phyloP scores from a whole-genome alignment of 2,329 filamentous ascomycete genomes.

The Ciborinia camelliae region DNA sequence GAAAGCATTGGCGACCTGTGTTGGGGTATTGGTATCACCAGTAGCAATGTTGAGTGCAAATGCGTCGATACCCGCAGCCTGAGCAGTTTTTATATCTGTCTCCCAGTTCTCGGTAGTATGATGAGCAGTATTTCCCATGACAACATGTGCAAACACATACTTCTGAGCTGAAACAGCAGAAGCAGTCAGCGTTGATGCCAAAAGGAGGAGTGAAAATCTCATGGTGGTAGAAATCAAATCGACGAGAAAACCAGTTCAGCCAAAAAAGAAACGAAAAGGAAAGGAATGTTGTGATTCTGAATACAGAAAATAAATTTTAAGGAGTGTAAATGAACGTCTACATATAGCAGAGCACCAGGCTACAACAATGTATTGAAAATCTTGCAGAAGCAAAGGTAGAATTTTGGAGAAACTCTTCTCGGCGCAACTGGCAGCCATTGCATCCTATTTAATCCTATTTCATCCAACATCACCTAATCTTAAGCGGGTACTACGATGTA shows the following conservation, averaged over 20 bases:
- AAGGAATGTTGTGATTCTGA: constrained; percentile 17
- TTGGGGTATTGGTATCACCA: constrained; percentile 36
- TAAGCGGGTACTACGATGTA: constrained; percentile 3
- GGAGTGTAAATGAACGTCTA: background rate
- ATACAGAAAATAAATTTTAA: background rate
- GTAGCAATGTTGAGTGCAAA: constrained; percentile 40
- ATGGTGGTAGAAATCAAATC: constrained; percentile 5
- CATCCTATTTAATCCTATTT: constrained; percentile 15
- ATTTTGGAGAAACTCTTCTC: constrained; percentile 10
- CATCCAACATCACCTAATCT: constrained; percentile 6
- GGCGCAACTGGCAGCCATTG: constrained; percentile 12
- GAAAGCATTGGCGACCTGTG: constrained; percentile 39
- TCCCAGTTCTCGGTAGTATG: constrained; percentile 36
- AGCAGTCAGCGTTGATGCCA: constrained; percentile 17
- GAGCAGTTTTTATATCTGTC: constrained; percentile 37
- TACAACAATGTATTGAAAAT: background rate
- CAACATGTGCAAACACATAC: constrained; percentile 36
- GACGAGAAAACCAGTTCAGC: background rate
- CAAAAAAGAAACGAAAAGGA: background rate
- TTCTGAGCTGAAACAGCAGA: constrained; percentile 26
- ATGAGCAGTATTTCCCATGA: constrained; percentile 37
- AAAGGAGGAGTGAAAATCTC: constrained; percentile 19
- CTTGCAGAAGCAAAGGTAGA: background rate
- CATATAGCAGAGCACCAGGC: constrained; percentile 17
- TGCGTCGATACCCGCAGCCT: constrained; percentile 40